Percentiles rank a stretch among this genome's conserved stretches.
These are phyloP conservation scores for Calocera viscosa DNA, from an alignment of 768 basidiomycete genomes.

Conservation along the genomic window DNA sequence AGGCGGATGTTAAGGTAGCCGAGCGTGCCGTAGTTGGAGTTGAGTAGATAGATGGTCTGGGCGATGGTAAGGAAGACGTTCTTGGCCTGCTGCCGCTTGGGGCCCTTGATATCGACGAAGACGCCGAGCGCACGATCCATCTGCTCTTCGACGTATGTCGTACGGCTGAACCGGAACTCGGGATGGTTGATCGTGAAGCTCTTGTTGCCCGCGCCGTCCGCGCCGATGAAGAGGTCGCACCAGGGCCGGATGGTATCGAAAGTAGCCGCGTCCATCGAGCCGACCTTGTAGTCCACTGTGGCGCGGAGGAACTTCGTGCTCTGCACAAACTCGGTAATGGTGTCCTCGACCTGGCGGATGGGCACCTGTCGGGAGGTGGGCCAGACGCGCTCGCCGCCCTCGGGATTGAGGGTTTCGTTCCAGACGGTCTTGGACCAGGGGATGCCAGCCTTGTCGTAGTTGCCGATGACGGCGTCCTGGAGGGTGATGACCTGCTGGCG, in stretches of 20 bases:
- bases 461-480: not conserved
- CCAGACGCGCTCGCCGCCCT: constrained; percentile 1
- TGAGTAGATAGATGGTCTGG: constrained; percentile 3
- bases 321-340: not conserved
- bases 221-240: constrained; percentile 9
- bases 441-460: not conserved
- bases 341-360: constrained; percentile 1
- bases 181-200: constrained; percentile 8
- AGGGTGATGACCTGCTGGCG: constrained; percentile 4
- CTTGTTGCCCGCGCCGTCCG: constrained; percentile 2
- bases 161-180: not conserved
- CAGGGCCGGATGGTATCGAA: constrained; percentile 2
- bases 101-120: not conserved
- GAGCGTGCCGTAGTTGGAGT: constrained; percentile 3
- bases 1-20: constrained; percentile 2
- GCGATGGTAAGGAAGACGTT: constrained; percentile 7
- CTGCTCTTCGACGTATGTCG: not conserved
- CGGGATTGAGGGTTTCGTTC: not conserved
- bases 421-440: not conserved
- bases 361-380: constrained; percentile 2
- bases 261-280: not conserved
- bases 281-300: not conserved
- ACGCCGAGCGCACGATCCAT: constrained; percentile 4
- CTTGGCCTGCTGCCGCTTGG: not conserved
- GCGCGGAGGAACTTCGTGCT: constrained; percentile 1